Conservation (phyloP, 2,329 filamentous ascomycete species). For the Fusarium goolgardi region DNA sequence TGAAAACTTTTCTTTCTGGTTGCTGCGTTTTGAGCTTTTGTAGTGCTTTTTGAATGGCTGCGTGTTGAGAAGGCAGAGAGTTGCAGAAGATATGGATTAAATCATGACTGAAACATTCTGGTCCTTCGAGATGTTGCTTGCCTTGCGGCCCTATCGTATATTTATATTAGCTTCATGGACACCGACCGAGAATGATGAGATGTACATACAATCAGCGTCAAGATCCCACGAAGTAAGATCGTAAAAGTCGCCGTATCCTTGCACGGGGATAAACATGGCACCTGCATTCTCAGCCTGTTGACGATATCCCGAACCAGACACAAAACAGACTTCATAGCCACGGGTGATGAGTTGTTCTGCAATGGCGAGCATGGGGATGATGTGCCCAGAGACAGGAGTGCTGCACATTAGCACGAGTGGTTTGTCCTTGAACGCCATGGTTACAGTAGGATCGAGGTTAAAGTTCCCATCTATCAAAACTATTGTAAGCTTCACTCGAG, state of each 20-base stretch:
- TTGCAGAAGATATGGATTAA: constrained; percentile 8
- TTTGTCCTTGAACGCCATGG: neutral
- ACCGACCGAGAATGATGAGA: neutral
- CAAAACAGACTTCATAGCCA: neutral
- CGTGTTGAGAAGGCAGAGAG: neutral
- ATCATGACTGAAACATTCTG: constrained; percentile 4
- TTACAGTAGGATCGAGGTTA: neutral
- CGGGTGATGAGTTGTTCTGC: constrained; percentile 1
- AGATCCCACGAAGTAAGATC: constrained; percentile 6
- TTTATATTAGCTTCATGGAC: neutral
- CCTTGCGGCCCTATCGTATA: neutral
- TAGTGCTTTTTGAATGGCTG: neutral
- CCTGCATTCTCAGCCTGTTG: neutral
- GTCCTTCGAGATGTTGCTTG: neutral
- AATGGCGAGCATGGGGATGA: constrained; percentile 10
- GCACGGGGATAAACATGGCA: neutral
- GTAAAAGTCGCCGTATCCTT: constrained; percentile 6
- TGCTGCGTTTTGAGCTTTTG: neutral
- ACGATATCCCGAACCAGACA: constrained; percentile 1
- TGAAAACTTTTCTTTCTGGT: neutral
- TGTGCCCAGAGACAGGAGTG: constrained; percentile 3
- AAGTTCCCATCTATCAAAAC: neutral
- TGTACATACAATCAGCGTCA: neutral
- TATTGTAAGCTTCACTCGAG: neutral
- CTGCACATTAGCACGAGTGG: neutral